Conservation (phyloP, 148 eudicot genomes). For the Fagopyrum homotropicum region DNA sequence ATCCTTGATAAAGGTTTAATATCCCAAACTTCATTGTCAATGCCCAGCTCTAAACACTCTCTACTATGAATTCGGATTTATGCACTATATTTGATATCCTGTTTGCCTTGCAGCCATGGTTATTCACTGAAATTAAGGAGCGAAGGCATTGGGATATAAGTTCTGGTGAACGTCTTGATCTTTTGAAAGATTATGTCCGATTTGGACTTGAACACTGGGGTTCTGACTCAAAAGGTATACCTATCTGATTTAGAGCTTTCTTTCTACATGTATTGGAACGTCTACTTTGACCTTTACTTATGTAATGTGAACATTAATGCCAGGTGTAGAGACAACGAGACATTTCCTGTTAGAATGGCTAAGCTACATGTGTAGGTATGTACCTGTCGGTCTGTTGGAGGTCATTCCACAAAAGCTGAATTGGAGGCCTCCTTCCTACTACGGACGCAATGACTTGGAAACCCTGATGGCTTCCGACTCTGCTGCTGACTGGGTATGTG, state of each 20-base stretch:
- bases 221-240: slow-evolving; percentile 87
- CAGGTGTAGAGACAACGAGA: slow-evolving; percentile 96
- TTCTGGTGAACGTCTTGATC: slow-evolving; percentile 72
- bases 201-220: slow-evolving; percentile 99
- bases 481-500: slow-evolving; percentile 93
- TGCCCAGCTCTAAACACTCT: neutral
- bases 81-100: neutral
- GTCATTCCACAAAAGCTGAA: slow-evolving; percentile 75
- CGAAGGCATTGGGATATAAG: slow-evolving; percentile 97
- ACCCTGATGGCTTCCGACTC: slow-evolving; percentile 97
- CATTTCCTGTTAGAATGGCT: slow-evolving; percentile 96
- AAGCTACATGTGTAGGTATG: slow-evolving; percentile 73
- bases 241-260: neutral
- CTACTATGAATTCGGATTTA: neutral
- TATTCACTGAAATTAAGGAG: slow-evolving; percentile 97
- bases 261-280: neutral
- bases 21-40: neutral
- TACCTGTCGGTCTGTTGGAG: slow-evolving; percentile 87
- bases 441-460: slow-evolving; percentile 90
- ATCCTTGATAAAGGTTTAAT: slow-evolving; percentile 77
- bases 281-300: neutral
- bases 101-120: slow-evolving; percentile 71
- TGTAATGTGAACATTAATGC: neutral
- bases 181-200: slow-evolving; percentile 76
- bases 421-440: slow-evolving; percentile 86